Evolutionary conservation across 805 yeast genomes (phyloP), one percentile per base, ranked within the genome.

Genomic region (Grigorovia yakushimaensis): DNA sequence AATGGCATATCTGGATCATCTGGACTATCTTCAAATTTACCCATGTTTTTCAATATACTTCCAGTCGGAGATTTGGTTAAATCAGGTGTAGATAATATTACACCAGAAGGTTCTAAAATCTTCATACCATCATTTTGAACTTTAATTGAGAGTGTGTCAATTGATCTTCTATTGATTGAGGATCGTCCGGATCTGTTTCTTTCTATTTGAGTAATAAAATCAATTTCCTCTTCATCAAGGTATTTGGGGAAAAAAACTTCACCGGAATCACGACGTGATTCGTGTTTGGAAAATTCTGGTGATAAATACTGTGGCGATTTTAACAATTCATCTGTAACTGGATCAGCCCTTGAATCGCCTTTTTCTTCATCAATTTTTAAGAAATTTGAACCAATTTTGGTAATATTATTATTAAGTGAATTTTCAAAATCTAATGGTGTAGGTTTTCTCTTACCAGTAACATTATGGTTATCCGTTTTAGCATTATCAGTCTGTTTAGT

Each of bases 221-320:
- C 85, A 10, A 85, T 84, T 57, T 85, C 94, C 45, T 74, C 77
- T 0, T 76, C 70, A 48, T 74, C 81, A 30, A 85, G 67, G 2
- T 79, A 75, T 58, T 81, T 84, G 0, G 94, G 94, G 61, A 85
- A 85, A 22, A 84, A 62, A 0, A 80, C 77, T 47, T 83, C 82
- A 22, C 82, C 81, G 5, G 67, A 62, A 49, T 70, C 72, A 9
- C 65, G 54, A 41, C 54, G 63, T 13, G 44, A 24, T 2, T 22
- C 46, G 23, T 37, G n/a, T 9, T 40, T 30, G 15, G 47, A 38
- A 20, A 15, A 24, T 22, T 30, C 35, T 13, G 57, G 47, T 15
- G 48, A 40, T 41, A 43, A 38, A 8, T 43, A 27, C 5, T 19
- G 19, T 27, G 43, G 43, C 1, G 43, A 17, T 27, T 41, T n/a